phyloP scores from a whole-genome alignment of 2,329 filamentous ascomycete species.

The Leptoxyphium fumago region DNA sequence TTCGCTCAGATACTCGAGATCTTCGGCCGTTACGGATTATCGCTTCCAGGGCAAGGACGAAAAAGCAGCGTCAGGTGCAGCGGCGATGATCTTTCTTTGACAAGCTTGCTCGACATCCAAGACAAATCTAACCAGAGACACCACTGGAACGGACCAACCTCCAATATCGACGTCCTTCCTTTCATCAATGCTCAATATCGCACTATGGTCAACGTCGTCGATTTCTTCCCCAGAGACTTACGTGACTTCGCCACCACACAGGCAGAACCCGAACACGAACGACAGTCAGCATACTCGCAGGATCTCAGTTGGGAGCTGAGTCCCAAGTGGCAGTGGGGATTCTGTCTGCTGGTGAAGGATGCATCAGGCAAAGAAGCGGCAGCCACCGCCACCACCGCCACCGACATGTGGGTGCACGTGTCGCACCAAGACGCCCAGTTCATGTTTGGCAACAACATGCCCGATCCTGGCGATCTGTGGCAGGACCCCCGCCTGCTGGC shows the following conservation, averaged over 20 bases:
- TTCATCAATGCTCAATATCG: slow-evolving; percentile 51
- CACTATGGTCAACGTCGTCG: slow-evolving; percentile 58
- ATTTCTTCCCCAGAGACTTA: slow-evolving; percentile 58
- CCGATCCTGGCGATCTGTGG: slow-evolving; percentile 45
- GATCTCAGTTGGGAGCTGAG: slow-evolving; percentile 3
- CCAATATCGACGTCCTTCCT: slow-evolving; percentile 10
- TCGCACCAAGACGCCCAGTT: slow-evolving; percentile 42
- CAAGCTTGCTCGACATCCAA: slow-evolving; percentile 34
- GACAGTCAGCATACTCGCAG: slow-evolving; percentile 9
- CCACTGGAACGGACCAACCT: slow-evolving; percentile 27
- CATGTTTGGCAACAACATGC: slow-evolving; percentile 38
- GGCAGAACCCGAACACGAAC: slow-evolving; percentile 15
- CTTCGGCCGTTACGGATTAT: neutral
- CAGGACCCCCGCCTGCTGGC: slow-evolving; percentile 34
- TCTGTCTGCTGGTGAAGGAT: slow-evolving; percentile 66
- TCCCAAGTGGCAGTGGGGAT: slow-evolving; percentile 64
- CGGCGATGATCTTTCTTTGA: slow-evolving; percentile 26
- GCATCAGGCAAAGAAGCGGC: slow-evolving; percentile 22
- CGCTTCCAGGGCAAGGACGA: neutral
- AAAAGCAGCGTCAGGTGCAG: slow-evolving; percentile 19
- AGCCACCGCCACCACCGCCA: neutral
- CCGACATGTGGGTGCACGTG: slow-evolving; percentile 53
- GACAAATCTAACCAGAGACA: slow-evolving; percentile 28
- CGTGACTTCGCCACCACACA: slow-evolving; percentile 50
- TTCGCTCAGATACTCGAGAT: neutral